phyloP scores from a whole-genome alignment of 176 grass and related monocot genomes.

The Avena eriantha region DNA sequence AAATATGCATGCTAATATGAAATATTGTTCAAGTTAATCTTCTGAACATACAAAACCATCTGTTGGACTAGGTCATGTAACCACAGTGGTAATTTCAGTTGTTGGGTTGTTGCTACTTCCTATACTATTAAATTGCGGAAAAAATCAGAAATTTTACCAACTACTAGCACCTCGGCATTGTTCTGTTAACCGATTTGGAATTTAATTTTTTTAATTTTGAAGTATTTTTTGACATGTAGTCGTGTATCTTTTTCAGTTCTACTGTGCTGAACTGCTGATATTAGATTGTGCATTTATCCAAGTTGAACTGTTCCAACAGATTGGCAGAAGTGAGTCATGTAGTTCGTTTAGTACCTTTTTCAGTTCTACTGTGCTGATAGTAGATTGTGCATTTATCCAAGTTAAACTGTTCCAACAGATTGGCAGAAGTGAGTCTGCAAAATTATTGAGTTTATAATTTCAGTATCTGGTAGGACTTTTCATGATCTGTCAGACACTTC shows the following conservation, averaged over 20 bases:
- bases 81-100: background rate
- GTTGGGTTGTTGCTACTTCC: background rate
- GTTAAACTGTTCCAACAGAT: background rate
- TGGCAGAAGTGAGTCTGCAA: background rate
- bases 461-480: background rate
- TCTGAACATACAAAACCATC: background rate
- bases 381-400: constrained; percentile 11
- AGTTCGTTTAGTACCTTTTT: background rate
- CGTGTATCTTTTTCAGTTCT: background rate
- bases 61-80: background rate
- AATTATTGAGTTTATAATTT: background rate
- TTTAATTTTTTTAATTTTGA: background rate
- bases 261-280: background rate
- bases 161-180: background rate
- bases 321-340: background rate
- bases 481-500: background rate
- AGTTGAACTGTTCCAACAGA: background rate
- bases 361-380: background rate
- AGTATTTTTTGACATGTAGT: constrained; percentile 4
- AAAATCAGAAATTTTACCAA: background rate
- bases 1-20: constrained; percentile 34
- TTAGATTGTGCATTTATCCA: constrained; percentile 4
- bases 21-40: background rate
- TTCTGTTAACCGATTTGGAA: background rate
- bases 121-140: background rate